phyloP scores from a whole-genome alignment of 2,329 filamentous ascomycete genomes.

The Fusarium scirpi region DNA sequence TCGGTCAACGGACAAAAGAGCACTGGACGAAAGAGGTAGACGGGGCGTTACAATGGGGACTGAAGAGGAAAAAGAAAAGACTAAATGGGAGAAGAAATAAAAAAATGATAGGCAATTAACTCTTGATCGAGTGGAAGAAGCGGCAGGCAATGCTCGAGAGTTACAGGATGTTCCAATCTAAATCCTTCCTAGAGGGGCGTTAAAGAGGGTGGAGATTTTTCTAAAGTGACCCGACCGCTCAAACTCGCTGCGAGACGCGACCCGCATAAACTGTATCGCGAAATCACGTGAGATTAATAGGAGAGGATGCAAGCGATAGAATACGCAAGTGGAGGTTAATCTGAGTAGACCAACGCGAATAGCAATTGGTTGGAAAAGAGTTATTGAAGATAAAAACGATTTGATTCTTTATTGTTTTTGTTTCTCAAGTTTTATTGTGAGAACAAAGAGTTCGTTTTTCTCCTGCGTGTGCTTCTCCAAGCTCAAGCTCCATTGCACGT shows the following conservation, averaged over 20 bases:
- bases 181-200: slow-evolving; percentile 24
- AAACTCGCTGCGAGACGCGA: slow-evolving; percentile 34
- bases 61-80: background rate
- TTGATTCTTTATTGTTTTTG: background rate
- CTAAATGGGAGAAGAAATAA: background rate
- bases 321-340: background rate
- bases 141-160: slow-evolving; percentile 4
- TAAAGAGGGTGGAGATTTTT: slow-evolving; percentile 30
- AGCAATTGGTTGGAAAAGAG: background rate
- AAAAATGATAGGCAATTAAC: background rate
- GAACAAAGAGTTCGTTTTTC: slow-evolving; percentile 24
- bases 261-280: slow-evolving; percentile 39
- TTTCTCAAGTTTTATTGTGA: background rate
- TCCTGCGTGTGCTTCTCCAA: slow-evolving; percentile 16
- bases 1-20: slow-evolving; percentile 29
- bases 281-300: slow-evolving; percentile 40
- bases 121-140: background rate
- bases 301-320: background rate
- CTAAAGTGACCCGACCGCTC: slow-evolving; percentile 4
- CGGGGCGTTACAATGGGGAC: background rate
- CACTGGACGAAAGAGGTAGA: slow-evolving; percentile 23
- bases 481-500: slow-evolving; percentile 34
- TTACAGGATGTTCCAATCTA: slow-evolving; percentile 16
- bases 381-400: too few relatives aligned
- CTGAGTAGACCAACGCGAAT: background rate